Base-by-base conservation (phyloP, 306 rosid species). In the Quercus alba region DNA sequence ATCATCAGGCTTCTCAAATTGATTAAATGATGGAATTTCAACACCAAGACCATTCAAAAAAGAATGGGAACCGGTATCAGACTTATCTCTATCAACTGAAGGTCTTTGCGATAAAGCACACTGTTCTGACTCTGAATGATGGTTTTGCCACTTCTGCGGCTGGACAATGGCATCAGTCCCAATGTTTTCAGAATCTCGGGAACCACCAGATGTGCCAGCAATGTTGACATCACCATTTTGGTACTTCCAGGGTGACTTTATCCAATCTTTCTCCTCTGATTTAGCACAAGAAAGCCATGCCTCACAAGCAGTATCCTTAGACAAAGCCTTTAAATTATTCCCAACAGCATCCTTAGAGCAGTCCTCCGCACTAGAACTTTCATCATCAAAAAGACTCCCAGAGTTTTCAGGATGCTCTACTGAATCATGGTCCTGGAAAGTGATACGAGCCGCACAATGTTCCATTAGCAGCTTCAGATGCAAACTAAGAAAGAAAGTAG, bases 391-490 rank as follows among this genome's bases (percentile, higher is more conserved):
- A 83, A 73, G 59, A 75, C 78, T 62, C 56, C 84, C 85, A 71
- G 80, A 83, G 72, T 81, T 84, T 84, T 81, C 93, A 49, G 70
- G 83, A 74, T 56, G 86, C 66, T 75, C 86, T n/a, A 70, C 81
- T 17, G 79, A 84, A 70, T 80, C 83, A 49, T 73, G 82, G 80
- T 85, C 84, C 82, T 23, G 84, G 38, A 88, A 78, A 85, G 85
- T 78, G 75, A 90, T 59, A 77, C 71, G 86, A 83, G 88, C 79
- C 80, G 86, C 84, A 4, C 87, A 79, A 77, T 71, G 89, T 82
- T 91, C 90, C 92, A 96, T 86, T 64, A 96, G 89, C 83, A 89
- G 87, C 88, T 89, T 87, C 76, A 89, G 94, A 85, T 93, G 99
- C 91, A 96, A 82, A 80, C 89, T 80, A 77, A 96, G 81, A 80